Evolutionary conservation across 2,329 filamentous ascomycete genomes (phyloP), one percentile per base, ranked within the genome.

Genomic region (Thelonectria rubi): DNA sequence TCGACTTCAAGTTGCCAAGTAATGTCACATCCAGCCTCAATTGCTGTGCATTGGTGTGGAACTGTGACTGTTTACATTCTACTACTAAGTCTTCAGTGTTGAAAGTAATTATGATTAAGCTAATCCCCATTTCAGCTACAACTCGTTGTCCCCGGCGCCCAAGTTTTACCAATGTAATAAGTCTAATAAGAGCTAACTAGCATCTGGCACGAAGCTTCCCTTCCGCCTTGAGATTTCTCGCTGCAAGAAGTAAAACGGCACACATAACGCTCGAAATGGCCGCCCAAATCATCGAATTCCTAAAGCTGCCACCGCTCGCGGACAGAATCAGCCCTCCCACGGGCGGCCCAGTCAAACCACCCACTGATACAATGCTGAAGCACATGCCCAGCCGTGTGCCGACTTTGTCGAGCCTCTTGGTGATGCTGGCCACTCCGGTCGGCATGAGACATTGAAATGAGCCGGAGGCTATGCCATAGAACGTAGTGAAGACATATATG

Each of bases 351-450:
- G 78, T 78, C 14, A 80, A 54, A 0, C 76, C 73, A 1, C 76
- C 76, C 46, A 80, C 70, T 0, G 77, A 78, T 7, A 73, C 68
- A 6, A 80, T 72, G 45, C 68, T 74, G 11, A 80, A 80, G 1
- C 74, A 76, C 78, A 80, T 80, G 9, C 78, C 78, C 14, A 80
- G 68, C 21, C 79, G 69, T 1, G 78, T 78, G 0, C 78, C 78
- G 1, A 79, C 72, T 2, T 70, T 78, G 24, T 79, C 75, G 7
- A 80, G 73, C 6, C 73, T 67, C 14, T 72, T 73, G 0, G 79
- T 80, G 10, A 80, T 77, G 45, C 76, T 78, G 0, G 78, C 75
- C 6, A 80, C 71, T 0, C 73, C 73, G 0, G 78, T 78, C 0
- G 78, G 74, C 59, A 78, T 78, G 2, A 80, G 70, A 39, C 77